A percentile compares a stretch with the other conserved stretches of the same genome.
Conservation (phyloP, 768 basidiomycete species). For the Cubamyces lactineus region DNA sequence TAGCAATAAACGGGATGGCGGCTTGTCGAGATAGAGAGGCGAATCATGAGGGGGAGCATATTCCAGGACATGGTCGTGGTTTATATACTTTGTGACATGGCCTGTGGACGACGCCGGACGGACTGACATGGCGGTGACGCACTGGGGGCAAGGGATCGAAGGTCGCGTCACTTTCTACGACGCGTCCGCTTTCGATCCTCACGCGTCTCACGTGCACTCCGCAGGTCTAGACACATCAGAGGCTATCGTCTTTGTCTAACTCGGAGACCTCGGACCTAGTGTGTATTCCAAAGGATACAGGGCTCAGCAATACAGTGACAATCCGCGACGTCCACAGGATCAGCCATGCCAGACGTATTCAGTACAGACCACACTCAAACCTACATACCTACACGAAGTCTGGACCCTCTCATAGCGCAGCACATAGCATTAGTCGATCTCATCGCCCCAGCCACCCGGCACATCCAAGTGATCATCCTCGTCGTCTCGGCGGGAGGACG, state of each 20-base stretch:
- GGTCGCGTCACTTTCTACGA: slow-evolving; percentile 14
- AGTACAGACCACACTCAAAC: too few species aligned
- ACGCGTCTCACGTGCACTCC: not conserved
- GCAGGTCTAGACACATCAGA: too few species aligned
- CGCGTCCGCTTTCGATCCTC: not conserved
- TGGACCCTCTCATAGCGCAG: not conserved
- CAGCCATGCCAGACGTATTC: not conserved
- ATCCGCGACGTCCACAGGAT: not conserved
- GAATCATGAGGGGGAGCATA: slow-evolving; percentile 1
- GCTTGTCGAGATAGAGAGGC: not conserved
- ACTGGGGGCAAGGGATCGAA: slow-evolving; percentile 9
- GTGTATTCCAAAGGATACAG: not conserved
- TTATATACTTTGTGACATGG: slow-evolving; percentile 1
- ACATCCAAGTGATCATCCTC: slow-evolving; percentile 14
- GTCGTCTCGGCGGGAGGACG: not conserved
- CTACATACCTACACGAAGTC: too few species aligned
- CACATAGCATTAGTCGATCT: slow-evolving; percentile 20
- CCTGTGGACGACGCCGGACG: not conserved
- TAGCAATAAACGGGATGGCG: not conserved
- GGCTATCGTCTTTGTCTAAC: not conserved
- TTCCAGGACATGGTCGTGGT: too few species aligned
- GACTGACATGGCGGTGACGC: slow-evolving; percentile 12
- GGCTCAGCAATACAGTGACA: not conserved
- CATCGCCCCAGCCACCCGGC: slow-evolving; percentile 29
- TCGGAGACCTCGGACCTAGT: not conserved